A percentile compares a stretch with the other conserved stretches of the same genome.
Conservation (phyloP, 1,284 basidiomycete species). For the Ganoderma sp. region DNA sequence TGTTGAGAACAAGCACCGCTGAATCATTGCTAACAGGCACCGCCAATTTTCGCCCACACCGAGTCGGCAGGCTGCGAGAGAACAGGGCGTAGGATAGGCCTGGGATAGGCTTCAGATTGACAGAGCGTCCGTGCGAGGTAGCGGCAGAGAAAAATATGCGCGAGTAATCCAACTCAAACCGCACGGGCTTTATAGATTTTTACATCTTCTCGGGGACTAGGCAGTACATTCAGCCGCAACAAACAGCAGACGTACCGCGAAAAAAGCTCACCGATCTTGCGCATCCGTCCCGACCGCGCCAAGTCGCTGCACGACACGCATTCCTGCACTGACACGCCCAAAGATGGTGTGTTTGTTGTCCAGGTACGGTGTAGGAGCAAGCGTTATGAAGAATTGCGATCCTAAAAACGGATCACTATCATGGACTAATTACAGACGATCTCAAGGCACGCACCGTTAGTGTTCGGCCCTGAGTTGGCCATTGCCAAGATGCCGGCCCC, state of each 20-base stretch:
- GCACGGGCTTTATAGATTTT: conserved; percentile 78
- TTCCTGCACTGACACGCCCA: conserved; percentile 84
- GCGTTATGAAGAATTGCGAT: conserved; percentile 93
- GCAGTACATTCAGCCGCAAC: conserved; percentile 24
- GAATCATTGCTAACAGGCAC: background rate
- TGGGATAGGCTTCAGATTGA: conserved; percentile 1
- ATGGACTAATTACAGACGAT: conserved; percentile 12
- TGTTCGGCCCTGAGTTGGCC: conserved; percentile 95
- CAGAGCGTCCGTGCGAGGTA: conserved; percentile 1
- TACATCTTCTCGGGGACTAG: conserved; percentile 78
- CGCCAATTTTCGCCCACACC: conserved; percentile 4
- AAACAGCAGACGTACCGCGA: conserved; percentile 17
- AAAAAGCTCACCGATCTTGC: conserved; percentile 69
- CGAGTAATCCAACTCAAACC: conserved; percentile 39
- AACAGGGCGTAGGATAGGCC: conserved; percentile 2
- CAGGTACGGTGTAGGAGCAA: conserved; percentile 89
- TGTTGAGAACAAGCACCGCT: background rate
- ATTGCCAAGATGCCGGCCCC: conserved; percentile 97
- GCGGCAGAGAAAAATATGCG: background rate
- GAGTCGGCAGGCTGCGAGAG: conserved; percentile 1
- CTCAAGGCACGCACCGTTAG: conserved; percentile 68
- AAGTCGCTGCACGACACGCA: conserved; percentile 84
- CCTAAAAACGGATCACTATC: conserved; percentile 51
- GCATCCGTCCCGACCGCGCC: conserved; percentile 81
- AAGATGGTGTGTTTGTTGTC: conserved; percentile 97